Evolutionary conservation across 2,329 filamentous ascomycete genomes (phyloP), one percentile per base, ranked within the genome.

Genomic region (Pleoardoris graminearum): DNA sequence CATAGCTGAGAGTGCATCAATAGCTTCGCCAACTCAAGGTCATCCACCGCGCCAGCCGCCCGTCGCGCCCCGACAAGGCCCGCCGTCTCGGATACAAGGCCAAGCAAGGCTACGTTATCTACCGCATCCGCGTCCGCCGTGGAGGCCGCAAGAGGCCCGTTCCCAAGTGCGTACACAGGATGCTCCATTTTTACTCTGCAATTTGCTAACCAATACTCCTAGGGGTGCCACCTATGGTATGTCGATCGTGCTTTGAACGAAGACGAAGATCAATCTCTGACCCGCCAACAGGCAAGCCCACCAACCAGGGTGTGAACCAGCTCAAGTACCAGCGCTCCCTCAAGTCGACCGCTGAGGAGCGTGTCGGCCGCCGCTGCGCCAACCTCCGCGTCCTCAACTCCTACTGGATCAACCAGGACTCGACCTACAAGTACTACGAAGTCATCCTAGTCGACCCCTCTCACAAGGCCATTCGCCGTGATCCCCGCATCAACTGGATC

Each of bases 331-430:
- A 99, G 88, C 91, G 93, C 79, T 97, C 94, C 69, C 92, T 97
- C 79, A 89, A 89, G 80, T 85, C 93, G 73, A 99, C 94, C 73
- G 95, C 95, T 73, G 95, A 99, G 86, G 94, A 99, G 89, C 94
- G 94, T 89, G 93, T 99, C 77, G 94, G 95, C 76, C 92, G 92
- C 80, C 92, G 93, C 79, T 97, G 92, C 85, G 91, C 92, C 82
- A 99, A 99, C 84, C 82, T 99, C 80, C 91, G 94, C 77, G 94
- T 99, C 76, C 89, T 99, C 76, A 99, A 99, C 90, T 97, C 93
- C 63, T 99, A 99, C 92, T 99, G 95, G 95, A 91, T 99, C 85
- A 99, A 99, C 90, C 91, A 97, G 86, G 94, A 99, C 85, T 97
- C 92, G 59, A 99, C 94, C 82, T 99, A 97, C 90, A 99, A 99